Conservation (phyloP, 441 rosid genomes). For the Melastoma candidum region DNA sequence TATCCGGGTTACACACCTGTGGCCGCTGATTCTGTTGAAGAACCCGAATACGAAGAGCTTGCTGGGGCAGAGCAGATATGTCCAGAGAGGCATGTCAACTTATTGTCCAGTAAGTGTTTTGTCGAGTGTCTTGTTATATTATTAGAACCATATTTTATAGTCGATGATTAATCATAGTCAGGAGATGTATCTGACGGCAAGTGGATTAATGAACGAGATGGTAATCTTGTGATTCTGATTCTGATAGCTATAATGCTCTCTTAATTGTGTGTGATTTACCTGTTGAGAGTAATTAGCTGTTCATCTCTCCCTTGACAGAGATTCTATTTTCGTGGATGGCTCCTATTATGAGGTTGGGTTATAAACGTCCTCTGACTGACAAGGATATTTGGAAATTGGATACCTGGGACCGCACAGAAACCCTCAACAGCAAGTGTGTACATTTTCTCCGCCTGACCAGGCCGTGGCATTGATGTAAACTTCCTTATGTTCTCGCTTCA, state of each 20-base stretch:
- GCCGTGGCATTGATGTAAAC: conserved; percentile 8
- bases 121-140: no score
- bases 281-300: neutral
- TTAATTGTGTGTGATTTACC: no score
- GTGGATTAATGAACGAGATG: no score
- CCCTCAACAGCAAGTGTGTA: conserved; percentile 12
- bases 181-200: no score
- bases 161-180: no score
- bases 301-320: conserved; percentile 1
- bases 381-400: conserved; percentile 18
- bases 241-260: no score
- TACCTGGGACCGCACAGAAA: conserved; percentile 16
- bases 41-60: conserved; percentile 8
- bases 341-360: conserved; percentile 16
- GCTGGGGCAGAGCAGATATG: conserved; percentile 9
- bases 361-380: conserved; percentile 17
- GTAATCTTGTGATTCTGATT: no score
- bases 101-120: conserved; percentile 4
- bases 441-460: conserved; percentile 2
- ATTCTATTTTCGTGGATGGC: conserved; percentile 15
- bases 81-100: conserved; percentile 1
- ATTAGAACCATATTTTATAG: no score
- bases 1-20: conserved; percentile 10
- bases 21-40: conserved; percentile 3
- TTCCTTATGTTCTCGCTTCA: conserved; percentile 1